These are phyloP conservation scores for Typha latifolia DNA, from an alignment of 176 grass and related monocot genomes.

Conservation along the genomic window DNA sequence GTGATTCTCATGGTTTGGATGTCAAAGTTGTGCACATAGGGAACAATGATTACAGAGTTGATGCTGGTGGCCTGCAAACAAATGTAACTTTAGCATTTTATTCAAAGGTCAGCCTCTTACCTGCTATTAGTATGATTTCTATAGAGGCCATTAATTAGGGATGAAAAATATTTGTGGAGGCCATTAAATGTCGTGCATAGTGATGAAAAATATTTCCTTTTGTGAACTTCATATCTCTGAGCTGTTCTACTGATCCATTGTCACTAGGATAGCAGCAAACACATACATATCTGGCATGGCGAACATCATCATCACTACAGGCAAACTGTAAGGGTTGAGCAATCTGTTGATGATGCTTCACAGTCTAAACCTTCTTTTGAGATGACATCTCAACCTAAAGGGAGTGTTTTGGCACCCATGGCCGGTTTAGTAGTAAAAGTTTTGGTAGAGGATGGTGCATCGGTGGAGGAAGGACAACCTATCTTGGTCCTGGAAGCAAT, in stretches of 20 bases:
- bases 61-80: conserved; percentile 68
- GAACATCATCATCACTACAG: conserved; percentile 77
- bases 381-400: conserved; percentile 55
- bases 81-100: conserved; percentile 69
- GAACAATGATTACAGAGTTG: conserved; percentile 50
- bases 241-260: not conserved
- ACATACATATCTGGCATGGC: conserved; percentile 89
- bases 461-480: conserved; percentile 60
- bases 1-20: conserved; percentile 46
- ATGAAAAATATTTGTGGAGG: not conserved
- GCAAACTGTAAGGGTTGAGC: conserved; percentile 42
- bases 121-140: not conserved
- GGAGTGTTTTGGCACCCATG: conserved; percentile 92
- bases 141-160: not conserved
- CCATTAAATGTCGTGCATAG: not conserved
- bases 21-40: conserved; percentile 58
- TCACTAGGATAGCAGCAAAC: conserved; percentile 52
- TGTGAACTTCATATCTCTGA: not conserved
- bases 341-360: conserved; percentile 42
- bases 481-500: conserved; percentile 96
- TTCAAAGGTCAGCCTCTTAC: conserved; percentile 47
- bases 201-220: not conserved
- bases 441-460: conserved; percentile 60
- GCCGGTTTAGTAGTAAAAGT: conserved; percentile 91
- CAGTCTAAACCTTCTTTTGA: conserved; percentile 40